Base-by-base conservation (phyloP, 108 stramenopile species). In the Ochromonas danica region DNA sequence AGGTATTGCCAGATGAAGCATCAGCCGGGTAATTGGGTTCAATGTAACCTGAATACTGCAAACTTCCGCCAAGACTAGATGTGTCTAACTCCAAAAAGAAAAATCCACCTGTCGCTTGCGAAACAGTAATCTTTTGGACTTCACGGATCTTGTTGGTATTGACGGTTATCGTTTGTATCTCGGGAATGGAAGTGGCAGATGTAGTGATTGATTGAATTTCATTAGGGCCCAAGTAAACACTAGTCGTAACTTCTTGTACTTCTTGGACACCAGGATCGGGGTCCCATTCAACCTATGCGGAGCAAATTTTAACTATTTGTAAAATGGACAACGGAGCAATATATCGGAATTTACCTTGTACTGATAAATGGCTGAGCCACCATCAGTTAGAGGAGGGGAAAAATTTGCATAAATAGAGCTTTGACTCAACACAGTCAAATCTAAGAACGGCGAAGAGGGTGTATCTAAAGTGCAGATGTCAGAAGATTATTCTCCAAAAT, bases 121-220 rank as follows among this genome's bases (percentile, higher is more conserved):
- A 57, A 6, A 75, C 72, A 27, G 87, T 86, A 71, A 92, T 83
- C 30, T 79, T 78, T 87, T 94, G 91, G 3, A 92, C 88, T 74
- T 93, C 93, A 33, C 62, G 83, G 17, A 78, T 79, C 25, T 79
- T 60, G 30, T 81, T 82, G 0, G 91, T 89, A 0, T 81, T 70
- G 3, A 90, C 87, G 14, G 51, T 72, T 41, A 92, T 70, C 35
- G 77, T 63, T 72, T 94, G 93, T 40, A 93, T 84, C 84, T 93
- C 92, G 67, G 91, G 83, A 17, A 91, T 81, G 60, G 90, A 84
- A 0, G 40, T 51, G 1, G 81, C 88, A 10, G 82, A 79, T 2
- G 91, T 90, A 0, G 88, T 84, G 71, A 93, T 86, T 1, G 83
- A 78, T 84, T 94, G 93, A 33, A 93, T 82, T 82, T 92, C 93